These are phyloP conservation scores for Trichocladium uniseriatum DNA, from an alignment of 495 filamentous ascomycete species.

Conservation along the genomic window DNA sequence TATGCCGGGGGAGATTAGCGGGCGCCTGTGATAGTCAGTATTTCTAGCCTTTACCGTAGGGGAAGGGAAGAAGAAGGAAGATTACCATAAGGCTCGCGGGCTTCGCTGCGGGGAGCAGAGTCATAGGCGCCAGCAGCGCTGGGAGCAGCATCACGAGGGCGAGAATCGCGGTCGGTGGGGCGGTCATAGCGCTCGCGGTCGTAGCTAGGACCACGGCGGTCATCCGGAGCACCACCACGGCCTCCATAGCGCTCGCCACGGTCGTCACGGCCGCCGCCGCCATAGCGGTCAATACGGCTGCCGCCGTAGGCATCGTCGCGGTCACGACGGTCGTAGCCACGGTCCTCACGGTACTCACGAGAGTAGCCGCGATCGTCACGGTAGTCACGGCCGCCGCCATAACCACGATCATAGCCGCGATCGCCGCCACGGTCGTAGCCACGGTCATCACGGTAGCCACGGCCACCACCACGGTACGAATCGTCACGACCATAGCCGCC, in stretches of 20 bases:
- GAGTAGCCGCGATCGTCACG: conserved; percentile 42
- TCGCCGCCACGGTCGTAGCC: conserved; percentile 41
- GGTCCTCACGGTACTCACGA: conserved; percentile 50
- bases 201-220: conserved; percentile 44
- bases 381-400: conserved; percentile 48
- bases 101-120: conserved; percentile 50
- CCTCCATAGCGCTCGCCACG: conserved; percentile 31
- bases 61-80: not conserved
- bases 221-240: conserved; percentile 39
- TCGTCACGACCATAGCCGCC: conserved; percentile 29
- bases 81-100: conserved; percentile 41
- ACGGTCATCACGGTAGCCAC: conserved; percentile 34
- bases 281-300: conserved; percentile 37
- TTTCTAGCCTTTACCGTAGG: not conserved
- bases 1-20: conserved; percentile 11
- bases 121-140: conserved; percentile 44
- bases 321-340: conserved; percentile 52
- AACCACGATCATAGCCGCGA: conserved; percentile 37
- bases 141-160: conserved; percentile 42
- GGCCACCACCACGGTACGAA: conserved; percentile 40
- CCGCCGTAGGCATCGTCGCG: conserved; percentile 43
- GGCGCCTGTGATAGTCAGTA: conserved; percentile 17
- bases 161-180: conserved; percentile 35
- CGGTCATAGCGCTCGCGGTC: conserved; percentile 50
- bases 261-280: conserved; percentile 15